Conservation (phyloP, 2,329 filamentous ascomycete species). For the Boeremia lycopersici region DNA sequence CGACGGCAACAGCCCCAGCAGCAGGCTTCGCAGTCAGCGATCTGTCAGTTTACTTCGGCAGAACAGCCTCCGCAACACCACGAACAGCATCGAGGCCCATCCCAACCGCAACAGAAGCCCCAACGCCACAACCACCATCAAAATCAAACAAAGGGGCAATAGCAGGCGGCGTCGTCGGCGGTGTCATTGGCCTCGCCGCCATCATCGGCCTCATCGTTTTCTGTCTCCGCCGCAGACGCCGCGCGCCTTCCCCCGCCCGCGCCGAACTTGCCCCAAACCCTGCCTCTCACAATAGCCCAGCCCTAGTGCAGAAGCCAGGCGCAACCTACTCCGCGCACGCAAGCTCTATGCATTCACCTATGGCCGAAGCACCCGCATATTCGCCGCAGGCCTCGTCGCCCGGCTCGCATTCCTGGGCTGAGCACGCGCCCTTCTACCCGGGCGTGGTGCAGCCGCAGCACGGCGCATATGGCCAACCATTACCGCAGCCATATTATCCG, state of each 20-base stretch:
- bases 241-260: not conserved
- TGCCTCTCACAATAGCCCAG: not conserved
- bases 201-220: conserved; percentile 25
- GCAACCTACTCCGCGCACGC: conserved; percentile 3
- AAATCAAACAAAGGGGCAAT: conserved; percentile 35
- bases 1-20: conserved; percentile 57
- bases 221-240: conserved; percentile 29
- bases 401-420: not conserved
- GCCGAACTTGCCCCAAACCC: not conserved
- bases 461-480: not conserved
- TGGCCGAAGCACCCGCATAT: conserved; percentile 15
- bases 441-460: not conserved
- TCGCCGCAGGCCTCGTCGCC: conserved; percentile 17
- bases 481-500: not conserved
- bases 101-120: conserved; percentile 4
- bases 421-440: not conserved
- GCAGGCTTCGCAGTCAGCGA: conserved; percentile 56
- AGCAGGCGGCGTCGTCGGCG: conserved; percentile 44
- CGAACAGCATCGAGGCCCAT: conserved; percentile 57
- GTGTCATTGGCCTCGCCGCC: conserved; percentile 31
- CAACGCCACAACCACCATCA: not conserved
- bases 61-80: conserved; percentile 51
- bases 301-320: conserved; percentile 1
- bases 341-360: conserved; percentile 17
- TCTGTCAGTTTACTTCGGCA: conserved; percentile 58